Evolutionary conservation across 495 filamentous ascomycete species (phyloP), one percentile per base, ranked within the genome.

Genomic region (Aspergillus olivimuriae): DNA sequence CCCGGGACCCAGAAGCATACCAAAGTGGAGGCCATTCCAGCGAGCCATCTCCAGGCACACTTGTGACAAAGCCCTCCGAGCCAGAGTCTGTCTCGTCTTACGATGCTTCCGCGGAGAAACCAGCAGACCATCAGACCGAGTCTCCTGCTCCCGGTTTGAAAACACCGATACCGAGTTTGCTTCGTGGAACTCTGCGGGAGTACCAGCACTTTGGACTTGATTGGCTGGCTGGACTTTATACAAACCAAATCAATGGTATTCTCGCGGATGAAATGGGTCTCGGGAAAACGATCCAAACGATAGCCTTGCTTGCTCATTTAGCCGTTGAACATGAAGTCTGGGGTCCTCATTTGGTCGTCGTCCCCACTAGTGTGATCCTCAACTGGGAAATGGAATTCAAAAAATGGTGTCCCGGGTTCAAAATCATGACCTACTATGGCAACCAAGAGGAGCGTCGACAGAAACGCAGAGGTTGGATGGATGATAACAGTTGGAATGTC

Each of bases 341-440:
- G 94, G 94, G 94, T 0, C 88, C 94, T 0, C 94, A 99, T 72
- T 69, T 99, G 16, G 84, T 99, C 28, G 84, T 99, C 48, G 94
- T 99, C 5, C 94, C 94, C 2, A 97, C 94, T 7, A 95, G 89
- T 65, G 94, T 99, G 21, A 95, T 99, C 74, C 80, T 99, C 40
- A 99, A 99, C 60, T 99, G 94, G 94, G 94, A 97, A 60, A 96
- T 95, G 84, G 94, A 99, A 63, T 99, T 99, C 74, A 97, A 97
- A 57, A 97, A 97, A 63, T 99, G 89, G 82, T 89, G 88, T 38
- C 94, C 94, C 10, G 94, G 94, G 2, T 99, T 99, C 75, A 97
- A 95, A 58, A 90, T 97, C 46, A 80, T 97, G 49, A 90, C 89
- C 2, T 99, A 99, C 69, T 97, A 97, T 58, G 94, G 94, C 11